These are phyloP conservation scores for Leccinum angustisporum DNA, from an alignment of 1,284 basidiomycete species.

Conservation along the genomic window DNA sequence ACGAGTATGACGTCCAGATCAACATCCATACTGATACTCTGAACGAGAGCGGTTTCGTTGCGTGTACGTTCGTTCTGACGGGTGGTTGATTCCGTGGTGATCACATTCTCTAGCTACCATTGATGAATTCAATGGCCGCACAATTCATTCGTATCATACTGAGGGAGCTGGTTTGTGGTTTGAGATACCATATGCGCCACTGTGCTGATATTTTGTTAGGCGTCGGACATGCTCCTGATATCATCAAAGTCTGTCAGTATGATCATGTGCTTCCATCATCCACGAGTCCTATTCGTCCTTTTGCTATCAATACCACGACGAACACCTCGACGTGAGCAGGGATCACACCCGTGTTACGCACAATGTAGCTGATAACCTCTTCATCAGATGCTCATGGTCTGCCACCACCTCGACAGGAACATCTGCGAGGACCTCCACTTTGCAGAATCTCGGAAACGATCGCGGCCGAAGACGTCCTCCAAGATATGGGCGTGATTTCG, in stretches of 20 bases:
- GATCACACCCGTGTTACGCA: constrained; percentile 22
- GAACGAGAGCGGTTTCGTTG: constrained; percentile 93
- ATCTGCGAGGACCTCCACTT: constrained; percentile 95
- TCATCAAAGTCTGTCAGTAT: constrained; percentile 92
- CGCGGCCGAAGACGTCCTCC: constrained; percentile 96
- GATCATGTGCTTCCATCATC: constrained; percentile 95
- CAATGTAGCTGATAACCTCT: not conserved
- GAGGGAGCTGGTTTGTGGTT: constrained; percentile 83
- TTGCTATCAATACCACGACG: constrained; percentile 88
- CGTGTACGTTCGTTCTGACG: constrained; percentile 50
- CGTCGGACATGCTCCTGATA: constrained; percentile 97
- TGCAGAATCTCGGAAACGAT: constrained; percentile 97
- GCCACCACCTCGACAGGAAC: constrained; percentile 87
- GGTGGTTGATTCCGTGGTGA: not conserved
- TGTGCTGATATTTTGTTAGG: constrained; percentile 42
- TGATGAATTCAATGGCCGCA: constrained; percentile 85
- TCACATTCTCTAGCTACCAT: constrained; percentile 67
- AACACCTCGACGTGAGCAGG: constrained; percentile 89
- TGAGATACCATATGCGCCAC: not conserved
- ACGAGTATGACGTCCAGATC: constrained; percentile 94
- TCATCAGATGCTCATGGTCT: constrained; percentile 92
- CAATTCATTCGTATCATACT: constrained; percentile 97
- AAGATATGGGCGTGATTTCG: constrained; percentile 92
- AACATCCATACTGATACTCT: constrained; percentile 98
- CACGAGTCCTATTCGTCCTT: constrained; percentile 96